Conservation (phyloP, 345 rosid species). For the Passiflora organensis region DNA sequence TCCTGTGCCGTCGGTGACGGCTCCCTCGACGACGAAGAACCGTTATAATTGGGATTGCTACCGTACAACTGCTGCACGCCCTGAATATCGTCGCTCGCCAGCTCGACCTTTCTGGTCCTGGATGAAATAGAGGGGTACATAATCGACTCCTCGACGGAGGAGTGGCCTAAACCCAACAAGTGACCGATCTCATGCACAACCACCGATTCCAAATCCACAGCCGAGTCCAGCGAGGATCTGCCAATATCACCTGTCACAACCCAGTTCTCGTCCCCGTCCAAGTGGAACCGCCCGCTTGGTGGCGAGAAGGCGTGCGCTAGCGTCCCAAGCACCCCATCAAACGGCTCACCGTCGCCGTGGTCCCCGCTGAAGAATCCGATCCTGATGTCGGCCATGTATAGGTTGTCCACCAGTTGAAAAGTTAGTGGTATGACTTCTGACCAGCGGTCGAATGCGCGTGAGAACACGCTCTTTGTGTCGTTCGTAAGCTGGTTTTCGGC, state of each 20-base stretch:
- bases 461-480: constrained; percentile 53
- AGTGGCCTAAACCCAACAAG: constrained; percentile 86
- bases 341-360: constrained; percentile 92
- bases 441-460: constrained; percentile 74
- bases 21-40: constrained; percentile 30
- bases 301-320: constrained; percentile 95
- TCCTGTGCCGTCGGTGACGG: constrained; percentile 33
- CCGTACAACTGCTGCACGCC: constrained; percentile 77
- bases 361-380: constrained; percentile 73
- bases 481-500: constrained; percentile 38
- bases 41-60: constrained; percentile 61
- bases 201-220: constrained; percentile 84
- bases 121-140: constrained; percentile 81
- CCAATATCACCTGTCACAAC: constrained; percentile 43
- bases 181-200: constrained; percentile 97
- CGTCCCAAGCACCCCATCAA: constrained; percentile 81
- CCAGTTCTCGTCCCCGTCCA: constrained; percentile 78
- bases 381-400: constrained; percentile 43
- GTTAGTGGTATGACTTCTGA: constrained; percentile 57
- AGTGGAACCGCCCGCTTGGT: constrained; percentile 64
- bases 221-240: constrained; percentile 27
- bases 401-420: constrained; percentile 40
- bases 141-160: constrained; percentile 64
- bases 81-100: constrained; percentile 52
- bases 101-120: constrained; percentile 52